phyloP scores from a whole-genome alignment of 441 rosid species.

The Corymbia calophylla region DNA sequence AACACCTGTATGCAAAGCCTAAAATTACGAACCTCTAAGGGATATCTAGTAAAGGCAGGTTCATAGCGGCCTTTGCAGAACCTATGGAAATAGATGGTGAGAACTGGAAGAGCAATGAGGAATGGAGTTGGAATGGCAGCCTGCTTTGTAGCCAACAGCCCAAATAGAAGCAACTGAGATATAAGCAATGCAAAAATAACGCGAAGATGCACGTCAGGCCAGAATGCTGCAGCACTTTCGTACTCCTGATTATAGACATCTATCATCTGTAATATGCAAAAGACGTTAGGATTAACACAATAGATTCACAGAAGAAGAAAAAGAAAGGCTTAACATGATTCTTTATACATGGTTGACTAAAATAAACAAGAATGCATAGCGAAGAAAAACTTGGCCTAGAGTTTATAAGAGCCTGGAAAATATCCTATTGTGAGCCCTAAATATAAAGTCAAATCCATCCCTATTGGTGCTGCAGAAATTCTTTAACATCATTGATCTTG shows the following conservation, averaged over 20 bases:
- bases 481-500: neutral
- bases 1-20: neutral
- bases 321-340: neutral
- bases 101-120: slow-evolving; percentile 64
- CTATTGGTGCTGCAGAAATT: neutral
- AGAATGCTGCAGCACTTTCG: slow-evolving; percentile 87
- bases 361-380: neutral
- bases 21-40: slow-evolving; percentile 52
- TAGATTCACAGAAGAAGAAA: neutral
- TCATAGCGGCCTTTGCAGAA: slow-evolving; percentile 81
- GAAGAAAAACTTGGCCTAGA: neutral
- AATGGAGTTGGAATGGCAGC: slow-evolving; percentile 71
- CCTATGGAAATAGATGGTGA: slow-evolving; percentile 67
- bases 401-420: neutral
- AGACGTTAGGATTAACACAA: neutral
- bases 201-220: slow-evolving; percentile 98
- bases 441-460: neutral
- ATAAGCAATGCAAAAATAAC: slow-evolving; percentile 58
- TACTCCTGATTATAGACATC: slow-evolving; percentile 92
- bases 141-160: slow-evolving; percentile 64
- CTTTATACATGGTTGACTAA: neutral
- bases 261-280: slow-evolving; percentile 53
- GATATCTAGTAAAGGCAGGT: slow-evolving; percentile 65
- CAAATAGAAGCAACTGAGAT: slow-evolving; percentile 70
- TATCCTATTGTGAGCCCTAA: neutral